Base-by-base conservation (phyloP, 768 basidiomycete genomes). In the Pulveroboletus sp. region DNA sequence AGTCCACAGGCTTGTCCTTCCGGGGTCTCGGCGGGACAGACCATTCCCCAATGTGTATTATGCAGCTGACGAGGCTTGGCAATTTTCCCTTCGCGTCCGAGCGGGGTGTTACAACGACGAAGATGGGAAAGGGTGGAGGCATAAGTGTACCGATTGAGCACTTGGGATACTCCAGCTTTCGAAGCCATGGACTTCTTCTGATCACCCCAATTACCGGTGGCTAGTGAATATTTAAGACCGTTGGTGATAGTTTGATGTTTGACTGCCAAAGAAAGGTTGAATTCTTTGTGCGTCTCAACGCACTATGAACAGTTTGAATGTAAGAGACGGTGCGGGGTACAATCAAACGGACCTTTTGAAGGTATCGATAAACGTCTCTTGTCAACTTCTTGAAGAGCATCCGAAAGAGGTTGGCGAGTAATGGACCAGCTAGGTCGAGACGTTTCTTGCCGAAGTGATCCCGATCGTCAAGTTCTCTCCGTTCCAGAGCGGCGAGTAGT, bases 1-100 rank as follows among this genome's bases (percentile, higher is more conserved):
- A 98, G 81, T 71, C 96, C 96, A 71, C 96, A 99, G 53, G 96
- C 96, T 68, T 98, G 96, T 40, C 96, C 96, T 82, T 99, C 96
- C 1, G 96, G 96, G 4, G 96, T 99, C 69, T 99, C 96, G 35
- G 96, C 96, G 38, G 96, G 96, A 65, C 96, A 99, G 17, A 99
- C 96, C 96, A 99, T 98, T 33, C 96, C 96, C 96, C 96, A 99
- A 62, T 99, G 96, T 1, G 96, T 97, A 63, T 99, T 99, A 69
- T 99, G 96, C 48, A 99, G 75, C 61, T 99, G 96, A 60, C 96
- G 96, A 49, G 96, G 96, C 67, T 98, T 98, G 40, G 96, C 96
- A 52, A 98, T 98, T 73, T 99, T 99, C 49, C 94, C 94, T 68
- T 98, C 96, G 51, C 96, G 87, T 48, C 96, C 96, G 43, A 99